A percentile compares a stretch with the other conserved stretches of the same genome.
Conservation (phyloP, 192 early-diverging fungal genomes). For the Helicostylum pulchrum region DNA sequence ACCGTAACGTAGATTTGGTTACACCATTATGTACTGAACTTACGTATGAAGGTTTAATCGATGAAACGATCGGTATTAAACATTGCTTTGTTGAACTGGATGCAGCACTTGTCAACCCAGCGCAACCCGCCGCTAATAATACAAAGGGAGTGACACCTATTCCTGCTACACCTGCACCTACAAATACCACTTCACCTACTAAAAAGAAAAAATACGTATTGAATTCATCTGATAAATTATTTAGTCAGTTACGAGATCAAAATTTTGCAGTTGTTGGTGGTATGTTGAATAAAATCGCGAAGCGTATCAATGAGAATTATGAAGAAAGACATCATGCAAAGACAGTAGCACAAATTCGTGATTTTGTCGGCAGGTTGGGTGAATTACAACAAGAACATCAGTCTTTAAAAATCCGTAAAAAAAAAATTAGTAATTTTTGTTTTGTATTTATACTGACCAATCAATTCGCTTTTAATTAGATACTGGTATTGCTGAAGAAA, state of each 20-base stretch:
- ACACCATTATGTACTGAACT: slow-evolving; percentile 93
- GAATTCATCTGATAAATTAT: slow-evolving; percentile 80
- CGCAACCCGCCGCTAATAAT: slow-evolving; percentile 20
- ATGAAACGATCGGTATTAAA: slow-evolving; percentile 87
- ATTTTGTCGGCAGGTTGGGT: slow-evolving; percentile 86
- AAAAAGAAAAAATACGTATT: slow-evolving; percentile 76
- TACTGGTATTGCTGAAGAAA: slow-evolving; percentile 76
- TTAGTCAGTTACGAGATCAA: slow-evolving; percentile 76
- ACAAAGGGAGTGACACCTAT: neutral
- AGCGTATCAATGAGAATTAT: slow-evolving; percentile 82
- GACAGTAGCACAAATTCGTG: slow-evolving; percentile 87
- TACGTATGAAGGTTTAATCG: slow-evolving; percentile 96
- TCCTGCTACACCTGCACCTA: slow-evolving; percentile 18
- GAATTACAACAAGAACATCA: slow-evolving; percentile 84
- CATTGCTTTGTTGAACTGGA: slow-evolving; percentile 75
- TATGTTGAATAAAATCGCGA: slow-evolving; percentile 78
- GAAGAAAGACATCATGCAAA: slow-evolving; percentile 88
- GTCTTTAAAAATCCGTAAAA: slow-evolving; percentile 69
- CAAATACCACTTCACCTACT: slow-evolving; percentile 31
- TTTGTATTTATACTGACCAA: neutral
- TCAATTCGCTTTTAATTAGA: slow-evolving; percentile 43
- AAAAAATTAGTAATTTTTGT: too few relatives aligned
- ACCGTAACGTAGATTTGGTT: slow-evolving; percentile 84
- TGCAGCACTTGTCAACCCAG: slow-evolving; percentile 49
- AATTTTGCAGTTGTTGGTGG: slow-evolving; percentile 91